Base-by-base conservation (phyloP, 805 yeast species). In the Candida krabiensis region DNA sequence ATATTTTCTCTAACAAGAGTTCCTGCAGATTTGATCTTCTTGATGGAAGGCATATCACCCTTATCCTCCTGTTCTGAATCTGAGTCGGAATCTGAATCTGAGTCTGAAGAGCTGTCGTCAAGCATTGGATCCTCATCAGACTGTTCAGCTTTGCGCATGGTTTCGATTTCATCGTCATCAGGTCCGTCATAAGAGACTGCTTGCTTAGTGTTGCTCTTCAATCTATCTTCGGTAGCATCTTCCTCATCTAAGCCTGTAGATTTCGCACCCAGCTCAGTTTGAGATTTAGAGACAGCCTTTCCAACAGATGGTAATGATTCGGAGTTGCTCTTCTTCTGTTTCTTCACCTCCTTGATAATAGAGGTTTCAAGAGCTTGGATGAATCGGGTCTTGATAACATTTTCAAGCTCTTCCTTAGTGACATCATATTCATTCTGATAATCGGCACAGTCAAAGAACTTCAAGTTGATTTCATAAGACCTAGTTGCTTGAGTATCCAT, bases 151-250 rank as follows among this genome's bases (percentile, higher is more conserved):
- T 75, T 75, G 64, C 81, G 81, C 90, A 87, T 86, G 35, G 86
- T 86, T 60, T 88, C 97, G 44, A 86, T 70, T 58, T 90, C 97
- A 21, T 88, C 98, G 46, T 90, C 97, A 65, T 90, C 98, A 23
- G 96, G 96, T 12, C 80, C 96, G 47, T 90, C 98, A 53, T 88
- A 88, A 2, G 96, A 88, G 27, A 86, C 91, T 13, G 95, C 81
- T 66, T 90, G 96, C 53, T 88, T 87, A 26, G 80, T 71, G 50
- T 82, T 83, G 37, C 73, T 66, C 47, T 70, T 75, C 43, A 73
- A 65, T 54, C 73, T 79, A 44, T 77, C 87, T 46, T 80, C 83
- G 38, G 74, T 83, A 37, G 80, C 86, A 40, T 75, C 83, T 22
- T 67, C 79, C 44, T 73, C 83, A 27, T 63, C 73, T 12, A 29